Evolutionary conservation across 2,329 filamentous ascomycete genomes (phyloP).

Genomic region (Akanthomyces dipterigenus): DNA sequence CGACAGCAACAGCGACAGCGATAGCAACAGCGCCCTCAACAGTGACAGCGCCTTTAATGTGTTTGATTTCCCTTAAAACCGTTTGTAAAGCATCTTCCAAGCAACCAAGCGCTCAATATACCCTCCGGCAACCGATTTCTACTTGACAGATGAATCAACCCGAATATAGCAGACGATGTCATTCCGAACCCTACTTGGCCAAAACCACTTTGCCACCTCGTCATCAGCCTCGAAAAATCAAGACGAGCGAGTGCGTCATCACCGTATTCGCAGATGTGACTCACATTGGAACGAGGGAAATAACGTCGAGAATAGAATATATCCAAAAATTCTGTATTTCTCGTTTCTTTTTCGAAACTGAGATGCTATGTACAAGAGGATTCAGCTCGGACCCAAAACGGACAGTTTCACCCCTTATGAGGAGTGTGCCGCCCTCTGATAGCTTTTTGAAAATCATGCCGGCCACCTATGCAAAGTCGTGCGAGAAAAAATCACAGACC

Average conservation of each 20-base stretch:
- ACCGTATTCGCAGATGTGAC: neutral
- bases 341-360: neutral
- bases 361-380: neutral
- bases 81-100: no score
- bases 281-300: neutral
- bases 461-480: neutral
- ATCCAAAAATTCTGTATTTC: neutral
- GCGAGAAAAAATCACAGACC: neutral
- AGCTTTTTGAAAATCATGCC: conserved; percentile 3
- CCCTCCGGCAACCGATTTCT: no score
- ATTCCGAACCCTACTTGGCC: neutral
- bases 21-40: no score
- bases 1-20: no score
- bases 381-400: neutral
- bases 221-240: neutral
- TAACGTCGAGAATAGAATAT: neutral
- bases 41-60: no score
- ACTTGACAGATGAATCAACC: no score
- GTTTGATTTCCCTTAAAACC: no score
- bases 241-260: neutral
- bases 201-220: no score
- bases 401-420: neutral
- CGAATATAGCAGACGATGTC: no score
- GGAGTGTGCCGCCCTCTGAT: neutral
- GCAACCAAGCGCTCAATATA: no score